Percentiles rank a stretch among this genome's conserved stretches.
phyloP scores from a whole-genome alignment of 1,139 yeast genomes.

The Spathaspora sp. region DNA sequence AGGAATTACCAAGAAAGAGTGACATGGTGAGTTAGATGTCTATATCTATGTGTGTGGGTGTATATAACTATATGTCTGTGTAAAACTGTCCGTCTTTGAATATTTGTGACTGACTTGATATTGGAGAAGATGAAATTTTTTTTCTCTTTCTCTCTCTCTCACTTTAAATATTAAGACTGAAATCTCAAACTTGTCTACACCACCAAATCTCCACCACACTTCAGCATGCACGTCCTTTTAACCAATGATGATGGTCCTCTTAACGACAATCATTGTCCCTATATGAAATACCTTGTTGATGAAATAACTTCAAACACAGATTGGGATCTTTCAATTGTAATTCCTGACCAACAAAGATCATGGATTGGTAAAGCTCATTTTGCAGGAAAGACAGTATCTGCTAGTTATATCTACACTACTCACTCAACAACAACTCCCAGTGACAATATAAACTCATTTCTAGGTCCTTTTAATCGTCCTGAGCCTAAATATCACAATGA shows the following conservation, averaged over 20 bases:
- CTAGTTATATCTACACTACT: conserved; percentile 63
- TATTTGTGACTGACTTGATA: background rate
- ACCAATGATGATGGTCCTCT: conserved; percentile 98
- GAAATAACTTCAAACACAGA: conserved; percentile 63
- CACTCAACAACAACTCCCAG: conserved; percentile 29
- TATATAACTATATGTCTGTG: background rate
- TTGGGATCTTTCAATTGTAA: conserved; percentile 84
- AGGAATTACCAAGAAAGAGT: conserved; percentile 49
- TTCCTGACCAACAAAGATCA: conserved; percentile 79
- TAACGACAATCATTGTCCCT: conserved; percentile 78
- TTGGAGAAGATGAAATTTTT: conserved; percentile 2
- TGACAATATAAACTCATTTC: conserved; percentile 43
- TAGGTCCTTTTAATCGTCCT: conserved; percentile 67
- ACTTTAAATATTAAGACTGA: background rate
- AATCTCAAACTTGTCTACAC: background rate
- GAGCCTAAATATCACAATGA: conserved; percentile 30
- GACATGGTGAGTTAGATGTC: no score
- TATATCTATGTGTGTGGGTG: no score
- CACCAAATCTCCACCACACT: background rate
- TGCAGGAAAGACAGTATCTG: conserved; percentile 75
- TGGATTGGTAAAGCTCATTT: conserved; percentile 98
- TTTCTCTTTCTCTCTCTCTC: no score
- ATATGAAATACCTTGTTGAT: conserved; percentile 76
- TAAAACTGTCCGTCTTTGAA: no score
- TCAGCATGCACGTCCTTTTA: conserved; percentile 46